Evolutionary conservation across 2,329 filamentous ascomycete genomes (phyloP), one percentile per base, ranked within the genome.

Genomic region (Thielaviopsis euricoi): DNA sequence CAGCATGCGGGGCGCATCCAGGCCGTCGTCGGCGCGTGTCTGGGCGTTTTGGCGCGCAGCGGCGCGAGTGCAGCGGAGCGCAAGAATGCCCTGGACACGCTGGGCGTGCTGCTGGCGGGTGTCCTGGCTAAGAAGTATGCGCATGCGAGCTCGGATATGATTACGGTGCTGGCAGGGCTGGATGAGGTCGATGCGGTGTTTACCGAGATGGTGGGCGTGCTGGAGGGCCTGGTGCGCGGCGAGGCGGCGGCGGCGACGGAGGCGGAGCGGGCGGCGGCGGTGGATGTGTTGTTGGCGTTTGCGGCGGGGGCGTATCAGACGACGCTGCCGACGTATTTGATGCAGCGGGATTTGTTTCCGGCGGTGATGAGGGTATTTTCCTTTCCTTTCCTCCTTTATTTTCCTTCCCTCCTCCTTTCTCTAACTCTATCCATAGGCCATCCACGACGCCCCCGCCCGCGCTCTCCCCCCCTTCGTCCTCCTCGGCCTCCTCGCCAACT

Each of bases 231-330:
- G n/a, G n/a, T n/a, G n/a, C n/a, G n/a, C n/a, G 17, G 46, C 22
- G 10, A 33, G 54, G 2, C 43, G n/a, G 52, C 40, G 12, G 89
- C 87, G 67, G 91, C 90, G 7, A 79, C 96, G 29, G 79, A 87
- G 17, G 46, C 22, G 10, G 40, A 57, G 2, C 43, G 58, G n/a
- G 52, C 40, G 12, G 89, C 87, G 67, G 91, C 90, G 7, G 80
- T 96, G 29, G 79, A 87, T 64, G 85, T 88, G 50, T 83, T 90
- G 7, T 77, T 96, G 60, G 85, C 89, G 15, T 83, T 95, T 58
- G 87, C 89, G 6, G 88, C 90, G 10, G 90, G 91, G n/a, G 90
- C 90, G 58, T 97, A 96, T 69, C 89, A 95, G 71, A 97, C 93
- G 3, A 93, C 89, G 53, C 76, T 98, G 22, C 78, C 96, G 57